Conservation (phyloP, 176 grass and related monocot genomes). For the Juncus inflexus region DNA sequence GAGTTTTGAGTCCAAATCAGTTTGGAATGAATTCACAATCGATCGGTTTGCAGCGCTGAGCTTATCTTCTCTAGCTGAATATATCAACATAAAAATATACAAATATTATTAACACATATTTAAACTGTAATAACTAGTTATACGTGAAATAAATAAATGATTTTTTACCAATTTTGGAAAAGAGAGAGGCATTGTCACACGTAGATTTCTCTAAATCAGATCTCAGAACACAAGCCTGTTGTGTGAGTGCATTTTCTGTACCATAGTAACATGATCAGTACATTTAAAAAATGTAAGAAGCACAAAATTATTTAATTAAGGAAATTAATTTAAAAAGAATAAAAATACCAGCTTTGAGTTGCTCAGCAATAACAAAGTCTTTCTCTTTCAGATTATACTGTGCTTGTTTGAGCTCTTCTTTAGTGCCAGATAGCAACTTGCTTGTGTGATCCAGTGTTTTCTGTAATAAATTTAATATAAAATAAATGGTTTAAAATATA, state of each 20-base stretch:
- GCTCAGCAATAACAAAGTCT: conserved; percentile 82
- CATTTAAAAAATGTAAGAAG: background rate
- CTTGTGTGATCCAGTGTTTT: conserved; percentile 83
- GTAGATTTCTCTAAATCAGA: conserved; percentile 81
- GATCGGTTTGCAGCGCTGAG: conserved; percentile 67
- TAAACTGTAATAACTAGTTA: no score
- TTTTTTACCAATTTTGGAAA: conserved; percentile 87
- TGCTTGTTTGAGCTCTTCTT: conserved; percentile 81
- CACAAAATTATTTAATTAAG: background rate
- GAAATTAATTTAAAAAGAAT: background rate
- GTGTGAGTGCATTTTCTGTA: conserved; percentile 88
- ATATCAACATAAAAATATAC: conserved; percentile 6
- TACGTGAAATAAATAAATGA: no score
- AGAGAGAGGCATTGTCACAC: conserved; percentile 70
- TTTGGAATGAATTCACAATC: conserved; percentile 70
- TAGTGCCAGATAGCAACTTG: conserved; percentile 57
- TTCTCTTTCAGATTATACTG: conserved; percentile 80
- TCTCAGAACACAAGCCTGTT: conserved; percentile 86
- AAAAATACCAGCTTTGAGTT: conserved; percentile 83
- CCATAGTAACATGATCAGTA: background rate
- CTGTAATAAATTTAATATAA: conserved; percentile 30
- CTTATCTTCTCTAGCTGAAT: conserved; percentile 73
- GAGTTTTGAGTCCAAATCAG: conserved; percentile 63
- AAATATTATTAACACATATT: no score
- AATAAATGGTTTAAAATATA: no score